These are phyloP conservation scores for Claviceps quebecensis DNA, from an alignment of 2,329 filamentous ascomycete species.

Conservation along the genomic window DNA sequence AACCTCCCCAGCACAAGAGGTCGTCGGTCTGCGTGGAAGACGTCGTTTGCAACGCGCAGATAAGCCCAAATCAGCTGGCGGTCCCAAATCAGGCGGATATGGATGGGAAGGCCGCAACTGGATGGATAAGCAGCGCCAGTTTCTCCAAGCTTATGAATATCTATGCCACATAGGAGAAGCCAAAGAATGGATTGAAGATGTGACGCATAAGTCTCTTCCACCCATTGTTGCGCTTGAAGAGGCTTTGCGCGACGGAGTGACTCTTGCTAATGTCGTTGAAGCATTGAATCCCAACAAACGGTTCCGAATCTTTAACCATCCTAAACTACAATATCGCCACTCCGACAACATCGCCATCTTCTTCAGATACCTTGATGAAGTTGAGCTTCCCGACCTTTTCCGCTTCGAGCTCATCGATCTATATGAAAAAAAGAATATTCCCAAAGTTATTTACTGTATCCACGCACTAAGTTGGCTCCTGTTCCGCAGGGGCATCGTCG, in stretches of 20 bases:
- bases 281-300: slow-evolving; percentile 65
- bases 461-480: slow-evolving; percentile 96
- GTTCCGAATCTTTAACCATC: slow-evolving; percentile 71
- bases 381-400: slow-evolving; percentile 88
- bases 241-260: slow-evolving; percentile 81
- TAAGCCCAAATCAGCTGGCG: slow-evolving; percentile 32
- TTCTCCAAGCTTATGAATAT: slow-evolving; percentile 93
- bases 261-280: slow-evolving; percentile 85
- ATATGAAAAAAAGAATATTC: slow-evolving; percentile 99
- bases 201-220: slow-evolving; percentile 72
- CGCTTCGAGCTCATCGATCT: slow-evolving; percentile 93
- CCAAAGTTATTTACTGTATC: slow-evolving; percentile 98
- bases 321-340: slow-evolving; percentile 81
- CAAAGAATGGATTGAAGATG: slow-evolving; percentile 95
- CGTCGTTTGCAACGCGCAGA: slow-evolving; percentile 64
- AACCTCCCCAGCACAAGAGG: slow-evolving; percentile 65
- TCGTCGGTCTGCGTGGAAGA: slow-evolving; percentile 74
- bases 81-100: slow-evolving; percentile 38
- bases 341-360: slow-evolving; percentile 97
- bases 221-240: slow-evolving; percentile 91
- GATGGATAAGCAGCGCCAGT: slow-evolving; percentile 98
- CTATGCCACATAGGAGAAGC: slow-evolving; percentile 97
- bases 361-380: slow-evolving; percentile 82
- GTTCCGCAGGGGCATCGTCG: slow-evolving; percentile 84
- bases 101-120: slow-evolving; percentile 77